Evolutionary conservation across 208 protist species (phyloP).

Genomic region (Trypanosoma congolense): DNA sequence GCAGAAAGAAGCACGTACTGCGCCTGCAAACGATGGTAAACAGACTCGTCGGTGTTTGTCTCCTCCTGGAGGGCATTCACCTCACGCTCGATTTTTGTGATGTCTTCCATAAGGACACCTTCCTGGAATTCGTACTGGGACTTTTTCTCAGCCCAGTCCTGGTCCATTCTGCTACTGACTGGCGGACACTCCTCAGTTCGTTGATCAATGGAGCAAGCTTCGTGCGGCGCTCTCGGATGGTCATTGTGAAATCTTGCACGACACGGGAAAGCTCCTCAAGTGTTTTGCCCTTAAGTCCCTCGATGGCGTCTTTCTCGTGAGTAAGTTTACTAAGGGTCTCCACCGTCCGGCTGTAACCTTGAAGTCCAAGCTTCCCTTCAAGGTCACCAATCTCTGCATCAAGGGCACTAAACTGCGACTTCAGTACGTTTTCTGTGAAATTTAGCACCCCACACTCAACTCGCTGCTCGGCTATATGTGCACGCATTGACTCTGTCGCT

Average conservation of each 20-base stretch:
- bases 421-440: constrained; percentile 77
- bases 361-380: constrained; percentile 81
- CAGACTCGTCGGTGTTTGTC: constrained; percentile 61
- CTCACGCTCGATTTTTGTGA: constrained; percentile 78
- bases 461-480: constrained; percentile 70
- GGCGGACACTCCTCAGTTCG: constrained; percentile 78
- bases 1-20: constrained; percentile 53
- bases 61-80: constrained; percentile 75
- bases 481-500: constrained; percentile 76
- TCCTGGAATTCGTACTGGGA: constrained; percentile 86
- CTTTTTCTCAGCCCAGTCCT: constrained; percentile 83
- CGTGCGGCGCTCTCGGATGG: constrained; percentile 79
- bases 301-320: constrained; percentile 76
- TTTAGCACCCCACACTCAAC: constrained; percentile 83
- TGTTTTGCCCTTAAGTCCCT: constrained; percentile 87
- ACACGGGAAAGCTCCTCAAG: constrained; percentile 86
- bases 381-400: constrained; percentile 69
- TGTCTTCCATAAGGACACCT: constrained; percentile 74
- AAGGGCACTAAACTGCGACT: constrained; percentile 65
- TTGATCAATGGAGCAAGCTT: constrained; percentile 86
- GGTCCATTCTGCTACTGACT: constrained; percentile 80
- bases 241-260: constrained; percentile 81
- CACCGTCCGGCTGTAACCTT: constrained; percentile 80
- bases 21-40: constrained; percentile 77
- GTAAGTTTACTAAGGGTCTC: constrained; percentile 78